A percentile compares a stretch with the other conserved stretches of the same genome.
Evolutionary conservation across 2,329 filamentous ascomycete genomes (phyloP).

Genomic region (Cytospora piceae): DNA sequence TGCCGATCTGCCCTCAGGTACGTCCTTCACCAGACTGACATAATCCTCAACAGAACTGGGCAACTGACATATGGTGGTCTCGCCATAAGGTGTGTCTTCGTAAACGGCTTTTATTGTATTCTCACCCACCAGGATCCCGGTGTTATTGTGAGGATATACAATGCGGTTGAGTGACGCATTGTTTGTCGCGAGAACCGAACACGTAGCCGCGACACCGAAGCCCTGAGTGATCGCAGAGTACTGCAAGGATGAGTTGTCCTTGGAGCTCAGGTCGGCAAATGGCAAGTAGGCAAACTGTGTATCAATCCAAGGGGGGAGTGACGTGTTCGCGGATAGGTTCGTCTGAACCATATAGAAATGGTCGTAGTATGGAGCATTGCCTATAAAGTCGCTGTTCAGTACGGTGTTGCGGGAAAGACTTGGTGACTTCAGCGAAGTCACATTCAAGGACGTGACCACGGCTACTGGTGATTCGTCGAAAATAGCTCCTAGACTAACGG

Average conservation of each 20-base stretch:
- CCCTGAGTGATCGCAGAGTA: conserved; percentile 35
- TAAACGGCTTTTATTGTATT: neutral
- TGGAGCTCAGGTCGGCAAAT: conserved; percentile 33
- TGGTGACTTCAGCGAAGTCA: conserved; percentile 28
- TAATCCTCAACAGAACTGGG: neutral
- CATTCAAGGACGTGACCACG: conserved; percentile 18
- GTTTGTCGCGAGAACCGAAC: conserved; percentile 5
- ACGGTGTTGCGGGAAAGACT: conserved; percentile 33
- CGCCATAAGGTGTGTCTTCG: neutral
- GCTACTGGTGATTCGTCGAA: conserved; percentile 45
- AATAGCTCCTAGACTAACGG: conserved; percentile 55
- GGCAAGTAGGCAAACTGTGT: conserved; percentile 51
- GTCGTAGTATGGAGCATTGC: conserved; percentile 33
- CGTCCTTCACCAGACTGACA: neutral
- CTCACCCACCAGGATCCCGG: neutral
- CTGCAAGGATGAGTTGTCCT: conserved; percentile 17
- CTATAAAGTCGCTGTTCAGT: neutral
- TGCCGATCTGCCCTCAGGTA: conserved; percentile 1
- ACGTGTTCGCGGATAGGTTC: conserved; percentile 48
- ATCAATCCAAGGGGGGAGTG: conserved; percentile 55
- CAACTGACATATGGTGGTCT: neutral
- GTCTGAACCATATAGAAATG: conserved; percentile 45
- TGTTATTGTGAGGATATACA: neutral
- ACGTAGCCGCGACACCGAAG: conserved; percentile 32
- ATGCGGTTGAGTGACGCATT: neutral